Base-by-base conservation (phyloP, 805 yeast species). In the Metschnikowia drakensbergensis region DNA sequence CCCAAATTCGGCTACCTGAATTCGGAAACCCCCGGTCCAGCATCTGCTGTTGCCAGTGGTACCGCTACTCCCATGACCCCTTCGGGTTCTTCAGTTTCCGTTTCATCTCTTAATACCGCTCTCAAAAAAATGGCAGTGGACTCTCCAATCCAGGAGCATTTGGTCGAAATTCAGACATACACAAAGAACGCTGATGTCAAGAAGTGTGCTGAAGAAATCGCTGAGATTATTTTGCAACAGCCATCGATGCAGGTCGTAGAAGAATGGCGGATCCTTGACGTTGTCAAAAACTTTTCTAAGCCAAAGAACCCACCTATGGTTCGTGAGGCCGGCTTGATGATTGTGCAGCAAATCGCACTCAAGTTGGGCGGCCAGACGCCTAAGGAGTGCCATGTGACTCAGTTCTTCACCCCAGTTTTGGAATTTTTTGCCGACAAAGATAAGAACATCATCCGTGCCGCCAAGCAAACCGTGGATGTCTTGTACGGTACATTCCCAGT, bases 371-470 rank as follows among this genome's bases (percentile, higher is more conserved):
- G 86, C 35, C 76, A 76, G 51, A 71, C 86, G 34, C 92, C 96
- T 27, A 79, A 77, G 47, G 96, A 90, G 68, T 84, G 89, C 3
- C 83, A 82, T 62, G 73, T 92, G 48, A 66, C 84, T 31, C 83
- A 80, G 46, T 76, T 86, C 36, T 72, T 90, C 50, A 72, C 81
- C 5, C 60, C 77, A 3, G 84, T 88, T 11, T 79, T 84, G 45
- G 96, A 90, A 61, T 72, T 82, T 36, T 75, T 81, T 49, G 82
- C 92, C 42, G 98, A 94, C 60, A 94, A 92, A 68, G 98, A 92
- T 60, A 84, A 81, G 64, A 79, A 83, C 42, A 94, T 92, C 39
- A 82, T 83, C 65, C 82, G 95, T 63, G 85, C 95, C 34, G 96
- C 96, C n/a, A 88, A 84, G 65, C 71, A 81, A 39, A 84, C 96